Conservation (phyloP, 306 rosid species). For the Fagus sylvatica region DNA sequence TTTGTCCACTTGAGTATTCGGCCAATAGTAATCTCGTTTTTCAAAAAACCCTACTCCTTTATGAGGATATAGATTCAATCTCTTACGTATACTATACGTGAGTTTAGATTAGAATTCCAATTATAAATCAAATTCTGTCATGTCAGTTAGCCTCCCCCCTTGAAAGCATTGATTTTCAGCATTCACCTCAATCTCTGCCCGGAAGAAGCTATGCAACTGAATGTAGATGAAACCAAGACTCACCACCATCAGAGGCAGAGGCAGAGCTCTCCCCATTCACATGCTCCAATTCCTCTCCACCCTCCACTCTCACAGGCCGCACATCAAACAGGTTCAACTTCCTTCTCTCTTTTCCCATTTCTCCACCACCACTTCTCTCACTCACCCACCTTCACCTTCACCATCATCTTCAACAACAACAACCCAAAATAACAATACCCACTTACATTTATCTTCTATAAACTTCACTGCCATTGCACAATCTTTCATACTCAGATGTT, state of each 20-base stretch:
- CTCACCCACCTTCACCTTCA: slow-evolving; percentile 7
- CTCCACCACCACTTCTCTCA: slow-evolving; percentile 16
- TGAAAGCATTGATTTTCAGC: neutral
- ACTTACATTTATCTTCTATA: slow-evolving; percentile 22
- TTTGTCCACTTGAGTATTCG: no score
- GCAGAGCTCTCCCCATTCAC: slow-evolving; percentile 29
- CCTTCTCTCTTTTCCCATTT: slow-evolving; percentile 24
- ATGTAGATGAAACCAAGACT: slow-evolving; percentile 21
- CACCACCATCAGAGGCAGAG: neutral
- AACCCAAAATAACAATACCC: slow-evolving; percentile 19
- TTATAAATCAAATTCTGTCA: no score
- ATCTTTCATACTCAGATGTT: slow-evolving; percentile 40
- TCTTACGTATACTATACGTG: no score
- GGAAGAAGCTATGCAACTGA: neutral
- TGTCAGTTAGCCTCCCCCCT: no score
- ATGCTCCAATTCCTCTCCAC: slow-evolving; percentile 42
- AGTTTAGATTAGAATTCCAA: no score
- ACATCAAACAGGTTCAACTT: slow-evolving; percentile 27
- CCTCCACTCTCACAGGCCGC: slow-evolving; percentile 21
- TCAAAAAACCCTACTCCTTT: no score
- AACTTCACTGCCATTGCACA: slow-evolving; percentile 51
- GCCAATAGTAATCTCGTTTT: no score
- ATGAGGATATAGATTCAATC: no score
- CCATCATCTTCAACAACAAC: neutral
- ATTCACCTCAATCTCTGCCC: neutral